Percentiles rank a stretch among this genome's conserved stretches.
These are phyloP conservation scores for Calophaca sinica DNA, from an alignment of 306 rosid species.

Conservation along the genomic window DNA sequence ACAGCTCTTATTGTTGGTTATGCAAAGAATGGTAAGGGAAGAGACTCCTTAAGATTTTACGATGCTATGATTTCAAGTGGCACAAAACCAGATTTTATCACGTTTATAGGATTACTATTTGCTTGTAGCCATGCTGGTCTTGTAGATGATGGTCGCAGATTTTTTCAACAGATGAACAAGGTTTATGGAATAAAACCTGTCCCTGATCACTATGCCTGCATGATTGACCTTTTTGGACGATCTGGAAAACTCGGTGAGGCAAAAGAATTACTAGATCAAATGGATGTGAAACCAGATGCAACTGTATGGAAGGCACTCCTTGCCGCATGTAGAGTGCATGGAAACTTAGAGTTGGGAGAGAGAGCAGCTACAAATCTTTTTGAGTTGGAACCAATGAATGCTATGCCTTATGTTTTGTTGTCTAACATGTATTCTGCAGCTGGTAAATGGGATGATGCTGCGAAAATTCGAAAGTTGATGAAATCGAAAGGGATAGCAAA, in stretches of 20 bases:
- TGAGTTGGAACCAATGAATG: constrained; percentile 69
- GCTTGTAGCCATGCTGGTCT: constrained; percentile 97
- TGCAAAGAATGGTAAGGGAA: constrained; percentile 89
- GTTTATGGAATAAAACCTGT: constrained; percentile 82
- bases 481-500: constrained; percentile 79
- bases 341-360: constrained; percentile 79
- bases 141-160: constrained; percentile 61
- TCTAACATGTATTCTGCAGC: constrained; percentile 84
- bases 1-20: constrained; percentile 93
- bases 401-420: constrained; percentile 75
- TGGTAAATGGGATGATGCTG: constrained; percentile 75
- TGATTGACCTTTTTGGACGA: constrained; percentile 91
- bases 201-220: constrained; percentile 83
- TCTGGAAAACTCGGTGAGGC: constrained; percentile 77
- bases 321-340: constrained; percentile 83
- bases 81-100: constrained; percentile 78
- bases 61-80: constrained; percentile 75
- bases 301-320: constrained; percentile 95
- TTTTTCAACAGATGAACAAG: constrained; percentile 71
- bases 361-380: constrained; percentile 75
- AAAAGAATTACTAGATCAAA: constrained; percentile 61
- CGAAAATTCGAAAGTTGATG: constrained; percentile 74
- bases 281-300: constrained; percentile 83
- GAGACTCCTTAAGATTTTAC: constrained; percentile 74
- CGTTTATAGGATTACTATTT: constrained; percentile 86